Conservation (phyloP, 2,329 filamentous ascomycete genomes). For the Ceratocystiopsis brevicomis region DNA sequence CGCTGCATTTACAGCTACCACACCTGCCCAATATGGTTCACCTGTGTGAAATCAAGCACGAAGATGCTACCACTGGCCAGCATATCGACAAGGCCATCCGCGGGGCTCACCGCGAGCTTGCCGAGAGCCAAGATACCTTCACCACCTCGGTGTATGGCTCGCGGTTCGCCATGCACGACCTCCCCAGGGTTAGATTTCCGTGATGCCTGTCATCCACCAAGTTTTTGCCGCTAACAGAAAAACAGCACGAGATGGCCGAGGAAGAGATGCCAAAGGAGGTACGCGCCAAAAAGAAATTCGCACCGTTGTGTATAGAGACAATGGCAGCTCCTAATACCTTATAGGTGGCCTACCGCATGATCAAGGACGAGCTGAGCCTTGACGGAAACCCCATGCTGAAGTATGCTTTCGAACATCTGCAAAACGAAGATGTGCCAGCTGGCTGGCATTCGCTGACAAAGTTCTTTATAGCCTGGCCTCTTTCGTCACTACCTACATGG, state of each 20-base stretch:
- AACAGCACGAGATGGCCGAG: conserved; percentile 62
- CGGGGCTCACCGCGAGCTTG: conserved; percentile 28
- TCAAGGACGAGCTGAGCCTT: conserved; percentile 81
- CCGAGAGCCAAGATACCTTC: conserved; percentile 36
- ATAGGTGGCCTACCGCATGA: conserved; percentile 76
- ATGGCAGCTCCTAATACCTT: neutral
- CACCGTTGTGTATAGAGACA: too few relatives aligned
- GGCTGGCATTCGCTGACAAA: neutral
- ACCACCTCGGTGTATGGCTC: conserved; percentile 78
- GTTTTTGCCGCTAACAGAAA: too few relatives aligned
- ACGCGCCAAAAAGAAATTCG: too few relatives aligned
- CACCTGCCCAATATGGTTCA: conserved; percentile 28
- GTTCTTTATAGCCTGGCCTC: conserved; percentile 48
- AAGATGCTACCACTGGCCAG: conserved; percentile 12
- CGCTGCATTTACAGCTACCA: too few relatives aligned
- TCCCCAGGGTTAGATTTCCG: conserved; percentile 23
- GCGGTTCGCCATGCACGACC: conserved; percentile 59
- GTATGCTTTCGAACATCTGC: conserved; percentile 22
- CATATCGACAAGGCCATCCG: conserved; percentile 19
- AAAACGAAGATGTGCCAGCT: too few relatives aligned
- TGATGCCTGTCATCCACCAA: too few relatives aligned
- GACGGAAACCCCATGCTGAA: conserved; percentile 83
- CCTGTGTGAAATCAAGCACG: conserved; percentile 23
- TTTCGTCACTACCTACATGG: conserved; percentile 95
- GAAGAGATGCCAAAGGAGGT: conserved; percentile 66